A percentile compares a stretch with the other conserved stretches of the same genome.
Conservation (phyloP, 2,329 filamentous ascomycete species). For the Ascochyta clinopodiicola region DNA sequence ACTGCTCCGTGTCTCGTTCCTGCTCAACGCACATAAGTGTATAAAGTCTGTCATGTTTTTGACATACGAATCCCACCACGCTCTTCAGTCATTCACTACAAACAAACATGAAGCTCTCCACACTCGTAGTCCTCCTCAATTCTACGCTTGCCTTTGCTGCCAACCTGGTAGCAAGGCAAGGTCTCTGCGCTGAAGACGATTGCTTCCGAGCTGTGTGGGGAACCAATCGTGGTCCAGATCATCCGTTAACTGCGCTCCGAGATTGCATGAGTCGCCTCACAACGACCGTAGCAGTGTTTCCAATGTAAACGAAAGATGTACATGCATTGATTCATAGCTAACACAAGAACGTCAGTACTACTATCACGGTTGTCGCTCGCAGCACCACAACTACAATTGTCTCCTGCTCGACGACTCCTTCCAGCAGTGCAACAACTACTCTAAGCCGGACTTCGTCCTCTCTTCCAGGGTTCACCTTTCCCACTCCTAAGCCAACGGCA, state of each 20-base stretch:
- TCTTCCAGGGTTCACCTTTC: neutral
- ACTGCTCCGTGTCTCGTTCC: neutral
- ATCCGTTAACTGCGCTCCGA: conserved; percentile 19
- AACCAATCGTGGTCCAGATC: conserved; percentile 18
- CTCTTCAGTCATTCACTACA: conserved; percentile 3
- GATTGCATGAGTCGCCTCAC: conserved; percentile 37
- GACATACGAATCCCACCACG: neutral
- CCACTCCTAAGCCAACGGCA: neutral
- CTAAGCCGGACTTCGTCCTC: neutral
- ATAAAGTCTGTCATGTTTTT: neutral
- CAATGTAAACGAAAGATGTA: conserved; percentile 24
- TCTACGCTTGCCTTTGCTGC: conserved; percentile 21
- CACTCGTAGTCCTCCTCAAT: conserved; percentile 15
- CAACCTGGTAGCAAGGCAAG: conserved; percentile 26
- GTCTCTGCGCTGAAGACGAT: conserved; percentile 27
- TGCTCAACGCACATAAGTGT: neutral
- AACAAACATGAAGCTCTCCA: conserved; percentile 34
- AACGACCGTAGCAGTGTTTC: conserved; percentile 32
- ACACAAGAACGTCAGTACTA: conserved; percentile 7
- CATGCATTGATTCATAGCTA: neutral
- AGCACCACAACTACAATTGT: conserved; percentile 1
- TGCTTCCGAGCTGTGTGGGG: conserved; percentile 39
- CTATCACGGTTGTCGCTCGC: conserved; percentile 12
- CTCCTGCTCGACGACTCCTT: neutral
- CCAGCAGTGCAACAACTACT: neutral